phyloP scores from a whole-genome alignment of 176 grass and related monocot genomes.

The Zea mays region DNA sequence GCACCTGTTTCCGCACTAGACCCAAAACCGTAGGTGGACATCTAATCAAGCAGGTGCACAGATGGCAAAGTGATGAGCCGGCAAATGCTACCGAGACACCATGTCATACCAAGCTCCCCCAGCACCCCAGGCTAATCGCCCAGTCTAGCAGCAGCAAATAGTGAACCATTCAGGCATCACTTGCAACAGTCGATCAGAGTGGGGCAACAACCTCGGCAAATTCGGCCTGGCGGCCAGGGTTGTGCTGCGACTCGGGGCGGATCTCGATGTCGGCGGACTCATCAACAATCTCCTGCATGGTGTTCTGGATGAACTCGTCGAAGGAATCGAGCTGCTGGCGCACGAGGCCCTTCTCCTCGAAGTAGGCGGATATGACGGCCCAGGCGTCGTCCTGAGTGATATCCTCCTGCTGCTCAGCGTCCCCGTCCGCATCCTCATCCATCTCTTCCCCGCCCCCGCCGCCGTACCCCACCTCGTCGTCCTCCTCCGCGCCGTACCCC shows the following conservation, averaged over 20 bases:
- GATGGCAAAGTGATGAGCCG: not conserved
- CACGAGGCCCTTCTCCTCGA: conserved; percentile 97
- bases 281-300: conserved; percentile 97
- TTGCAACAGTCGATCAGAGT: conserved; percentile 4
- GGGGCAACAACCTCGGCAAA: conserved; percentile 69
- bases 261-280: conserved; percentile 96
- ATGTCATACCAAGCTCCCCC: conserved; percentile 16
- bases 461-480: conserved; percentile 31
- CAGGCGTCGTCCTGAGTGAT: conserved; percentile 94
- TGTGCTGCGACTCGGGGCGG: conserved; percentile 93
- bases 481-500: conserved; percentile 51
- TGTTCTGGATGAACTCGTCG: conserved; percentile 97
- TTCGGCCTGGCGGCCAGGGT: conserved; percentile 92
- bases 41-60: not conserved
- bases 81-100: not conserved
- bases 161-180: conserved; percentile 42
- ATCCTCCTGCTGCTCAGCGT: conserved; percentile 58
- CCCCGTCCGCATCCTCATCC: conserved; percentile 56
- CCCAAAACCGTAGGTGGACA: conserved; percentile 32
- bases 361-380: conserved; percentile 97
- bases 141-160: conserved; percentile 28
- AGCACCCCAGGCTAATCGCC: conserved; percentile 20
- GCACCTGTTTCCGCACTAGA: not conserved
- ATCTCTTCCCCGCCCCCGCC: conserved; percentile 41
- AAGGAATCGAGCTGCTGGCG: conserved; percentile 96